Evolutionary conservation across 2,329 filamentous ascomycete genomes (phyloP), one percentile per base, ranked within the genome.

Genomic region (Madurella mycetomatis): DNA sequence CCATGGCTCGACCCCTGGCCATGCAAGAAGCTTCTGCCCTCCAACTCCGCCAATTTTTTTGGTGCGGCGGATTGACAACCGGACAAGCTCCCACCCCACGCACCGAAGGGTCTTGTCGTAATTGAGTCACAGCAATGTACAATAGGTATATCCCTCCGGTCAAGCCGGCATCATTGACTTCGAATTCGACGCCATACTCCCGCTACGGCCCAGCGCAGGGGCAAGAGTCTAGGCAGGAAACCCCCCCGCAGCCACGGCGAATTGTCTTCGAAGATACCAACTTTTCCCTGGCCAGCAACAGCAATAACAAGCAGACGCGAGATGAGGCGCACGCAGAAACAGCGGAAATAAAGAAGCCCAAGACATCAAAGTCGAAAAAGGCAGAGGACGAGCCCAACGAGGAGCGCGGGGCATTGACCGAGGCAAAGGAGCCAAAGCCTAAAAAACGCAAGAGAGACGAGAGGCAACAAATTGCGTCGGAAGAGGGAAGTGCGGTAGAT

Each of bases 91-190:
- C 34, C 51, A 40, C 40, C 31, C 9, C 45, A 9, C 7, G 12
- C 50, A 34, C n/a, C 4, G 49, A 48, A 37, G 13, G 39, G 30
- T 34, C n/a, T 16, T 41, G 1, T 4, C 4, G 13, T 11, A n/a
- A 15, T 3, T 32, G 16, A 19, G 5, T 9, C 15, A 5, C 51
- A 16, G 53, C 15, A 5, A 63, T 63, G 60, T 64, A 64, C 48
- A 58, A 50, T 42, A 55, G 62, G 40, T 64, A 64, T 43, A 63
- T 64, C 1, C 62, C 62, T 19, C 62, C 62, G 15, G 43, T 51
- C 9, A 64, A 62, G 47, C 32, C 31, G 18, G 44, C 45, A 5
- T 17, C 44, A 7, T 39, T 17, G 19, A 16, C 39, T 11, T 46
- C 46, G 11, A 16, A 41, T 1, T 49, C 49, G 2, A 25, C 32